phyloP scores from a whole-genome alignment of 176 grass and related monocot species.

The Oryza meyeriana region DNA sequence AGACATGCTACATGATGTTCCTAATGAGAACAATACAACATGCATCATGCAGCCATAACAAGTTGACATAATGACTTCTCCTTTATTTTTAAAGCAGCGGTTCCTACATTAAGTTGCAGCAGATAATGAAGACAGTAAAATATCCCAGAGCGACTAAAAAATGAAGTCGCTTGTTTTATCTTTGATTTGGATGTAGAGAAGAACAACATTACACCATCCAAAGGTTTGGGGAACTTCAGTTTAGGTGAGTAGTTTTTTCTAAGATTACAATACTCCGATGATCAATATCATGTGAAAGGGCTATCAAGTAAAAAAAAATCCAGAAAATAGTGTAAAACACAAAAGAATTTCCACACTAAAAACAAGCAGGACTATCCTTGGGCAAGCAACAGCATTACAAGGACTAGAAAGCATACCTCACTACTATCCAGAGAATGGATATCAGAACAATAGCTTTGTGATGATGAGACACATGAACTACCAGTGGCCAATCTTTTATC shows the following conservation, averaged over 20 bases:
- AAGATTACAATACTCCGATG: not conserved
- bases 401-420: constrained; percentile 52
- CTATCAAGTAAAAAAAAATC: not conserved
- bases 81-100: not conserved
- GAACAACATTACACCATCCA: not conserved
- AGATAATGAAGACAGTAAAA: not conserved
- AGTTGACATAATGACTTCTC: not conserved
- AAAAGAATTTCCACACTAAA: not conserved
- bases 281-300: not conserved
- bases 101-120: not conserved
- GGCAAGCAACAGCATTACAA: not conserved
- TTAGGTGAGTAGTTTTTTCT: not conserved
- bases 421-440: constrained; percentile 42
- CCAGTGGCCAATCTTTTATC: constrained; percentile 36
- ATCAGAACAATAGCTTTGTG: constrained; percentile 44
- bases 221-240: not conserved
- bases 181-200: not conserved
- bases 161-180: not conserved
- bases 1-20: not conserved
- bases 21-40: not conserved
- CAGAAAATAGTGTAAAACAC: not conserved
- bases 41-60: not conserved
- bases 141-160: not conserved
- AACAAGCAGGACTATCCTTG: not conserved
- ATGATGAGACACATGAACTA: constrained; percentile 39